phyloP scores from a whole-genome alignment of 2,329 filamentous ascomycete species.

The Colletotrichum musicola region DNA sequence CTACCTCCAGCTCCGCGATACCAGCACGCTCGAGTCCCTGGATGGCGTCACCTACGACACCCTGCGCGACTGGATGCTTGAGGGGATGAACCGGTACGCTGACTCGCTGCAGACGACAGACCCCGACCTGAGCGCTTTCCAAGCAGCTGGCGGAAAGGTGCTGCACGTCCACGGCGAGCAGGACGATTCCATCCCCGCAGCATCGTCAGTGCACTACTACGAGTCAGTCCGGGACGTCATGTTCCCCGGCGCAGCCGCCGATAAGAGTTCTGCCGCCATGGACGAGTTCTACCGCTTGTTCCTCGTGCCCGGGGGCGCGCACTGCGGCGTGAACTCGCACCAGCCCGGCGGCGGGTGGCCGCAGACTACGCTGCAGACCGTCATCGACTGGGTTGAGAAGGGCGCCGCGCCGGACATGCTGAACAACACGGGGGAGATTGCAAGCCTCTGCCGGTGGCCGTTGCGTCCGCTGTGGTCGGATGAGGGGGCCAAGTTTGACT shows the following conservation, averaged over 20 bases:
- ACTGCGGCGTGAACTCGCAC: constrained; percentile 62
- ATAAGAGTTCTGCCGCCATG: constrained; percentile 39
- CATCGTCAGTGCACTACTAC: constrained; percentile 49
- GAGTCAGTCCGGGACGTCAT: constrained; percentile 61
- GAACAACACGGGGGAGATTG: constrained; percentile 54
- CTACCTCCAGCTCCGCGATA: constrained; percentile 50
- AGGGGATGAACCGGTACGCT: constrained; percentile 55
- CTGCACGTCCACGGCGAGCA: constrained; percentile 56
- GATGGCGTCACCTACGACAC: constrained; percentile 65
- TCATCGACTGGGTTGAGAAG: constrained; percentile 67
- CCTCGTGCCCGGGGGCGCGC: constrained; percentile 62
- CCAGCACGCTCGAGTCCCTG: constrained; percentile 52
- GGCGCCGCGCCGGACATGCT: constrained; percentile 57
- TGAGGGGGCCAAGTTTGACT: constrained; percentile 5
- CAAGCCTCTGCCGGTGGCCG: constrained; percentile 57
- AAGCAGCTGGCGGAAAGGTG: constrained; percentile 55
- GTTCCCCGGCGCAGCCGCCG: constrained; percentile 55
- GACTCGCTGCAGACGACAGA: constrained; percentile 50
- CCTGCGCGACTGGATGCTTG: constrained; percentile 63
- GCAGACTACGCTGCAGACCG: constrained; percentile 55
- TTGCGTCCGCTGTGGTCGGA: constrained; percentile 54
- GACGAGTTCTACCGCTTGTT: constrained; percentile 56
- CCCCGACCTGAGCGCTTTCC: constrained; percentile 47
- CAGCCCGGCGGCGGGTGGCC: constrained; percentile 47
- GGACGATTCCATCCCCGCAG: constrained; percentile 52